Base-by-base conservation (phyloP, 2,329 filamentous ascomycete genomes). In the Diaporthe nobilis region DNA sequence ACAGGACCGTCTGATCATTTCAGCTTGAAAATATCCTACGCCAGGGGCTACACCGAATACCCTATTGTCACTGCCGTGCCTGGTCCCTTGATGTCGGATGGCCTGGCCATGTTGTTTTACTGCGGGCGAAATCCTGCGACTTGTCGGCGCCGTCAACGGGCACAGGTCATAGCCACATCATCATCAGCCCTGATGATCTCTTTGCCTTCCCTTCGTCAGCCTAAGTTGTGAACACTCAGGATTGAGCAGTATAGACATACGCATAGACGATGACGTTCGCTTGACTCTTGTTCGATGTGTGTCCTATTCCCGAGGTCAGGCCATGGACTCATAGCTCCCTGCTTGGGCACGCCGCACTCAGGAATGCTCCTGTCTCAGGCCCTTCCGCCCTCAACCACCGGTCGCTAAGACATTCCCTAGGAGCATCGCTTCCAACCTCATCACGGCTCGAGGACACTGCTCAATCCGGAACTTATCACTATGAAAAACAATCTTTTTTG, bases 341-440 rank as follows among this genome's bases (percentile, higher is more conserved):
- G 49, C 65, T 20, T 70, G n/a, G 37, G 7, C 61, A 67, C 31
- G 67, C 75, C 75, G 44, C 42, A 22, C 73, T 65, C n/a, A 49
- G 75, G 75, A 77, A 77, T 77, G 75, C 55, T 25, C 12, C 25
- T 73, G 75, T 77, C 75, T 77, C 73, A 71, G 55, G 39, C 12
- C 37, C 44, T 61, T 72, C 39, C 44, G 65, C 75, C 51, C 15
- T 42, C 28, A 31, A 51, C 60, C 70, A 58, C 57, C 70, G 12
- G 4, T 22, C 31, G 31, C 42, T 55, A 15, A 57, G 71, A 73
- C 71, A 65, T 71, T 13, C 75, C 58, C 37, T 42, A 17, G 34
- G 49, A 55, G 61, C 37, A 51, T 58, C 13, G 61, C 22, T 34
- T 57, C 75, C 61, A 71, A 75, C 70, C 63, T 77, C 75, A 67